Base-by-base conservation (phyloP, 2,329 filamentous ascomycete species). In the Stagonosporopsis rhizophila region DNA sequence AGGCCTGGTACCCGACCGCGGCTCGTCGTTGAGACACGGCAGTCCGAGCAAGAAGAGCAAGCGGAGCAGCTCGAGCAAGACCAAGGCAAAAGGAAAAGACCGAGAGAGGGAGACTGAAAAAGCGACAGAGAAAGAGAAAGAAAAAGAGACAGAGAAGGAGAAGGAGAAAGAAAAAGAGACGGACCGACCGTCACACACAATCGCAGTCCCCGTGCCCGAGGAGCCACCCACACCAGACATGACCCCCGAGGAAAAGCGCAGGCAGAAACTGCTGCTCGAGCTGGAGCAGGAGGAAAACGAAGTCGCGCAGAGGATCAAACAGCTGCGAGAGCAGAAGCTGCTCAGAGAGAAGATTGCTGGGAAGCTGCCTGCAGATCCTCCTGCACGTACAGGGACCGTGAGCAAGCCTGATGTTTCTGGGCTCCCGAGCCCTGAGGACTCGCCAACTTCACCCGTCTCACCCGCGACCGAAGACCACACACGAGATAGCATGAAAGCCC, bases 321-420 rank as follows among this genome's bases (percentile, higher is more conserved):
- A 87, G 64, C 69, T 87, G 28, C 82, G 83, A 65, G 80, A 84
- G 62, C 82, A 84, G 59, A 83, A 85, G 61, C 78, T 84, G 70
- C 78, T 80, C 65, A 80, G 83, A 57, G 81, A 85, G 41, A 78
- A 76, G 61, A 65, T 73, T 59, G 70, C 73, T 35, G 68, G 69
- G 35, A 70, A 70, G 56, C 56, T 68, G 56, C 70, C 72, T 47
- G 65, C 70, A 44, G 59, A 61, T 30, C 55, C 56, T 7, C 78
- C 82, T 65, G 68, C 80, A 68, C 6, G 12, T 25, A 19, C 38
- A 37, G 75, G 78, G 69, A 73, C 77, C 46, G 66, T 76, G 52
- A 71, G 67, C 41, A 70, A 71, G 32, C 65, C 70, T 45, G 70
- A 66, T 23, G 73, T 73, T 73, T 74, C 70, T 73, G 66, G 65